phyloP scores from a whole-genome alignment of 495 filamentous ascomycete genomes.

The Articulospora tetracladia region DNA sequence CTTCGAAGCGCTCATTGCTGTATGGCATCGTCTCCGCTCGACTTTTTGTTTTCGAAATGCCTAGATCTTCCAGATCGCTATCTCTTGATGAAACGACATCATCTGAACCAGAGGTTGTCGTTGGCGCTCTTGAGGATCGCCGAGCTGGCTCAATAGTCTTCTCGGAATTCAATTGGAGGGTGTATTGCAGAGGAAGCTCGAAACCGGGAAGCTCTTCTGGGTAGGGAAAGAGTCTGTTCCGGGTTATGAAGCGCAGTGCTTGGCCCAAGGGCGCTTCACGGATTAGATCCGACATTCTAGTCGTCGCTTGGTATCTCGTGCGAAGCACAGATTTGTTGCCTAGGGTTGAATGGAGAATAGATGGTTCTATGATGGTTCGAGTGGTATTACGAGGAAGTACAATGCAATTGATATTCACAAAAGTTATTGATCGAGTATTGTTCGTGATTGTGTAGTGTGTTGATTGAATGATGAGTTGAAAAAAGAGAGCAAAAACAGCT shows the following conservation, averaged over 20 bases:
- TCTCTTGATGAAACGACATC: neutral
- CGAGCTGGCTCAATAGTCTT: neutral
- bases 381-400: no score
- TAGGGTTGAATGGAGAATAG: no score
- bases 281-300: constrained; percentile 26
- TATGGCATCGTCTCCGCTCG: constrained; percentile 8
- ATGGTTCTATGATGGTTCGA: no score
- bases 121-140: constrained; percentile 2
- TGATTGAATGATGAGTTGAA: no score
- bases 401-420: no score
- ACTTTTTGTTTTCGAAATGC: constrained; percentile 22
- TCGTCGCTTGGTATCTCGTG: no score
- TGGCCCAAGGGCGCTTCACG: constrained; percentile 75
- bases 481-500: no score
- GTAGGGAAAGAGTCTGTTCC: constrained; percentile 64
- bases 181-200: constrained; percentile 42
- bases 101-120: neutral
- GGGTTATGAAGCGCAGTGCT: constrained; percentile 85
- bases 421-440: no score
- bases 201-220: constrained; percentile 49
- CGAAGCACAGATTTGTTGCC: no score
- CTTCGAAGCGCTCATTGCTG: constrained; percentile 3
- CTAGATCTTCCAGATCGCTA: neutral
- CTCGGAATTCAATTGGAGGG: constrained; percentile 18
- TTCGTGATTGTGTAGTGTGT: no score